Conservation (phyloP, 495 filamentous ascomycete genomes). For the Hypomontagnella monticulosa region DNA sequence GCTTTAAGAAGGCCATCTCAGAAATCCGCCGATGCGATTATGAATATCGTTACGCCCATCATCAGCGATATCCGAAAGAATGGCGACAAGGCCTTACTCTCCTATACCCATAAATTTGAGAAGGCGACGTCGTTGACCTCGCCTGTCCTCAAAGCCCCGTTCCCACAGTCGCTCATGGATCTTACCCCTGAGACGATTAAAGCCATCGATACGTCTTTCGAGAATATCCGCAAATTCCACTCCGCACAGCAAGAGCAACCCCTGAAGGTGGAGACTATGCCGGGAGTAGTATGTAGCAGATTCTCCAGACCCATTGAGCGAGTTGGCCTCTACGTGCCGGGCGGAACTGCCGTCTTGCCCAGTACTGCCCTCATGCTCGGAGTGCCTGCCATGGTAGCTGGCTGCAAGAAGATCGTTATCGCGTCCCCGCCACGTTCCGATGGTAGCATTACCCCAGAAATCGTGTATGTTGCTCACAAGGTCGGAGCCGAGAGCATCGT, state of each 20-base stretch:
- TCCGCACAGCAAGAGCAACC: conserved; percentile 85
- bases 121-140: conserved; percentile 90
- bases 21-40: conserved; percentile 87
- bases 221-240: conserved; percentile 95
- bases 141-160: conserved; percentile 87
- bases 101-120: conserved; percentile 97
- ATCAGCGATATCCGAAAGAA: conserved; percentile 81
- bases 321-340: conserved; percentile 94
- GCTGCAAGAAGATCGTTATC: conserved; percentile 94
- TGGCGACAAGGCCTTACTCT: conserved; percentile 87
- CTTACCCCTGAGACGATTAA: conserved; percentile 80
- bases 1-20: conserved; percentile 89
- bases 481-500: conserved; percentile 95
- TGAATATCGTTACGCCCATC: conserved; percentile 89
- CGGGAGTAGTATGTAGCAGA: conserved; percentile 91
- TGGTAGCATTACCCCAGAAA: conserved; percentile 92
- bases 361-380: conserved; percentile 98
- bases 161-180: conserved; percentile 84
- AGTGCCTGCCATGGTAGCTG: conserved; percentile 95
- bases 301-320: conserved; percentile 93
- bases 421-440: conserved; percentile 91
- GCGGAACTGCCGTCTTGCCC: conserved; percentile 93
- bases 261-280: conserved; percentile 93
- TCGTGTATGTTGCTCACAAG: conserved; percentile 98
- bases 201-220: conserved; percentile 92